Base-by-base conservation (phyloP, 306 rosid genomes). In the Vicia villosa region DNA sequence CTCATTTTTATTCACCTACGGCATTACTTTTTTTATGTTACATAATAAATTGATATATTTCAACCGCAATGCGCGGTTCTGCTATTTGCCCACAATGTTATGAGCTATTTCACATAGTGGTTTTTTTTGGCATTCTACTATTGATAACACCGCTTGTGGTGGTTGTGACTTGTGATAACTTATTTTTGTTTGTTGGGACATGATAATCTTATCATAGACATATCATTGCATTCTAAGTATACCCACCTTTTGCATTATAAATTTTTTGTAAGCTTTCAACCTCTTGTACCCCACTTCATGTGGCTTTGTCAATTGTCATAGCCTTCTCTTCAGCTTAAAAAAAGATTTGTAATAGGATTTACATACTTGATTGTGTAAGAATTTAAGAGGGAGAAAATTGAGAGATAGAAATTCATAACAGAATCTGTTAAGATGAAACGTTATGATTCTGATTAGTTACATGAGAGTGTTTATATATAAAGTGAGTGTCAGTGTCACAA, bases 161-260 rank as follows among this genome's bases (percentile, higher is more conserved):
- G 15, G 32, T 20, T 19, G 59, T 52, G 32, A 52, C 32, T 24
- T 45, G 19, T 43, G 19, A 32, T 64, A 54, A 24, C 10, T 72
- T 56, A n/a, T 72, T 71, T n/a, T 66, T 72, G 55, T 55, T 70
- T 54, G 43, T 12, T 41, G 30, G 37, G 16, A 69, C 42, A 14
- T 69, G 52, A 28, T 17, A 37, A 37, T 38, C 40, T 54, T 19
- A n/a, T 52, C 49, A 20, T 58, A 10, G 68, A 56, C 58, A 11
- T 68, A 22, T 30, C 47, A 57, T 63, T 34, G 61, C 81, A 14
- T 20, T 20, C 4, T 41, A 30, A 42, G 16, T 45, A 45, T 52
- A 36, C 65, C 47, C 26, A 58, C 17, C 57, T 21, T 41, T 8
- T 26, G 20, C 19, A 38, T 28, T 63, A 55, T 45, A 13, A 64